Conservation (phyloP, 2,329 filamentous ascomycete genomes). For the Ophidiomyces ophidiicola region DNA sequence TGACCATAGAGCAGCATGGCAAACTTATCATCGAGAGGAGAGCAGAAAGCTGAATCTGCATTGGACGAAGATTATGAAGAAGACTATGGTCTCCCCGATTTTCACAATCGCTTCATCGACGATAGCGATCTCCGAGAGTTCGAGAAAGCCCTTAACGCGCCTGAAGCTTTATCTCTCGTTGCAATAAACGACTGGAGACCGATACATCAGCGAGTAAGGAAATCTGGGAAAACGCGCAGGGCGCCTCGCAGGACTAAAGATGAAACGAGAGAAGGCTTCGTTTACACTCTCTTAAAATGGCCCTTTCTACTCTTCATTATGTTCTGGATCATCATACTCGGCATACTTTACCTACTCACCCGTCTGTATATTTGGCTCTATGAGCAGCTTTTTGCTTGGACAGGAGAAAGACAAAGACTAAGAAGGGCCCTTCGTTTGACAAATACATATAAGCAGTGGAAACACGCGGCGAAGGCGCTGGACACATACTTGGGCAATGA, state of each 20-base stretch:
- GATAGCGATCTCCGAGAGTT: slow-evolving; percentile 65
- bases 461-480: slow-evolving; percentile 61
- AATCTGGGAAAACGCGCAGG: slow-evolving; percentile 37
- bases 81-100: slow-evolving; percentile 65
- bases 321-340: slow-evolving; percentile 66
- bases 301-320: slow-evolving; percentile 70
- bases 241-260: slow-evolving; percentile 53
- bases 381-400: slow-evolving; percentile 84
- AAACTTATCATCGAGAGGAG: not conserved
- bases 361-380: slow-evolving; percentile 84
- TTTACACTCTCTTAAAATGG: slow-evolving; percentile 85
- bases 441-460: slow-evolving; percentile 71
- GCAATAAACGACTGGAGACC: slow-evolving; percentile 95
- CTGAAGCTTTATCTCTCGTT: slow-evolving; percentile 65
- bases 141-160: slow-evolving; percentile 66
- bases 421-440: slow-evolving; percentile 59
- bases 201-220: slow-evolving; percentile 58
- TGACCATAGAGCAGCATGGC: too few relatives aligned
- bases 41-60: not conserved
- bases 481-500: slow-evolving; percentile 68
- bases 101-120: slow-evolving; percentile 62
- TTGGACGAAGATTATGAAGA: slow-evolving; percentile 21
- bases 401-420: slow-evolving; percentile 61
- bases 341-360: slow-evolving; percentile 63
- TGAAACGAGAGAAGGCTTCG: slow-evolving; percentile 85